These are phyloP conservation scores for Blastocystis sp. DNA, from an alignment of 352 stramenopile genomes.

Conservation along the genomic window DNA sequence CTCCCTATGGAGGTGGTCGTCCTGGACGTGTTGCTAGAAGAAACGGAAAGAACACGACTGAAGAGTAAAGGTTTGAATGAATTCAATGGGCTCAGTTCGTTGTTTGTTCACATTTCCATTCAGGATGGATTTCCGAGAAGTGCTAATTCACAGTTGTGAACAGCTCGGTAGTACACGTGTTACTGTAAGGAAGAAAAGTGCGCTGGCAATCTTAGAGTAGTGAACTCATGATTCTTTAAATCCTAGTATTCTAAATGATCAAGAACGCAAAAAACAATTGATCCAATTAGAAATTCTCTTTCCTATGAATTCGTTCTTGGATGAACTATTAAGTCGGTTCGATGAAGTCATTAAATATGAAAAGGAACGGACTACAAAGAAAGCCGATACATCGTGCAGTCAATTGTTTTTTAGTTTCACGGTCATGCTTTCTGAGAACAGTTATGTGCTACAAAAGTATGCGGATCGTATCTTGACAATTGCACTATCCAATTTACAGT, in stretches of 20 bases:
- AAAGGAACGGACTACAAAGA: not conserved
- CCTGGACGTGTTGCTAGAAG: not conserved
- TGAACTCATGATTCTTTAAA: not conserved
- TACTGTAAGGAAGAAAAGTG: not conserved
- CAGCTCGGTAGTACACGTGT: not conserved
- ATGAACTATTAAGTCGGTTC: not conserved
- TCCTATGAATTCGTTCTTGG: conserved; percentile 26
- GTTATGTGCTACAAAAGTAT: conserved; percentile 11
- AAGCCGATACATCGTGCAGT: not conserved
- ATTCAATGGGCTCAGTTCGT: not conserved
- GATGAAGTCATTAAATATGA: not conserved
- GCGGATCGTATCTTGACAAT: not conserved
- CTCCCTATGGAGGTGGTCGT: not conserved
- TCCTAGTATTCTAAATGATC: conserved; percentile 50
- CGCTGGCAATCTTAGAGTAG: not conserved
- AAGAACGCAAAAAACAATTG: conserved; percentile 38
- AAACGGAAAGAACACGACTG: not conserved
- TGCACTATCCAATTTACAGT: not conserved
- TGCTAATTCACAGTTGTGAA: conserved; percentile 43
- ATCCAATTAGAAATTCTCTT: conserved; percentile 43
- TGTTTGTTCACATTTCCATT: not conserved
- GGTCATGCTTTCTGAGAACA: conserved; percentile 30
- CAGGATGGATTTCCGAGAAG: conserved; percentile 37
- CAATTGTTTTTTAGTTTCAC: conserved; percentile 52
- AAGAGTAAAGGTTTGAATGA: conserved; percentile 8